Percentiles rank a stretch among this genome's conserved stretches.
These are phyloP conservation scores for Hordeum marinum DNA, from an alignment of 176 grass and related monocot genomes.

Conservation along the genomic window DNA sequence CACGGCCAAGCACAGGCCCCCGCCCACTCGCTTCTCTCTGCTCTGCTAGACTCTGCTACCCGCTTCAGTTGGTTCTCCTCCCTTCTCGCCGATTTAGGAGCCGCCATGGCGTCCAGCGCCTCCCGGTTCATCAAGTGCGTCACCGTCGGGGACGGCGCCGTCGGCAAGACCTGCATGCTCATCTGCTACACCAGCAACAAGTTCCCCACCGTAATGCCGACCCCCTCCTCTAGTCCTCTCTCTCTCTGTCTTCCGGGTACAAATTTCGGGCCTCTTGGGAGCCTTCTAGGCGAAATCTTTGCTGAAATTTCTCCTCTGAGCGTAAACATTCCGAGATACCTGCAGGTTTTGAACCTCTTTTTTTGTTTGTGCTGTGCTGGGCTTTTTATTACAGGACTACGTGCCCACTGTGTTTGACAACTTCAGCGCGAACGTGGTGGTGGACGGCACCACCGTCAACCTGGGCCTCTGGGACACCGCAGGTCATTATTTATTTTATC, in stretches of 20 bases:
- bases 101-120: constrained; percentile 62
- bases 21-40: not conserved
- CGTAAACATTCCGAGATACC: not conserved
- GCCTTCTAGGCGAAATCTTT: not conserved
- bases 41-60: not conserved
- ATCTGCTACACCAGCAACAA: constrained; percentile 99
- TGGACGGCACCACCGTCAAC: constrained; percentile 87
- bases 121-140: constrained; percentile 99
- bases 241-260: not conserved
- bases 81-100: not conserved
- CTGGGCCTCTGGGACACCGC: constrained; percentile 93
- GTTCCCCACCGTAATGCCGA: constrained; percentile 47
- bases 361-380: not conserved
- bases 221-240: not conserved
- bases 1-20: not conserved
- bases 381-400: constrained; percentile 56
- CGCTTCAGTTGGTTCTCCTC: not conserved
- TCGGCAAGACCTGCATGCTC: constrained; percentile 99
- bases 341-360: not conserved
- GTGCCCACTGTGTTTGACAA: constrained; percentile 93
- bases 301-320: not conserved
- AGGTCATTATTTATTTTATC: constrained; percentile 16
- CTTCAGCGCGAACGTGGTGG: constrained; percentile 89
- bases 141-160: constrained; percentile 94
- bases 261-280: not conserved